Conservation (phyloP, 2,329 filamentous ascomycete genomes). For the Aspergillus ruber region DNA sequence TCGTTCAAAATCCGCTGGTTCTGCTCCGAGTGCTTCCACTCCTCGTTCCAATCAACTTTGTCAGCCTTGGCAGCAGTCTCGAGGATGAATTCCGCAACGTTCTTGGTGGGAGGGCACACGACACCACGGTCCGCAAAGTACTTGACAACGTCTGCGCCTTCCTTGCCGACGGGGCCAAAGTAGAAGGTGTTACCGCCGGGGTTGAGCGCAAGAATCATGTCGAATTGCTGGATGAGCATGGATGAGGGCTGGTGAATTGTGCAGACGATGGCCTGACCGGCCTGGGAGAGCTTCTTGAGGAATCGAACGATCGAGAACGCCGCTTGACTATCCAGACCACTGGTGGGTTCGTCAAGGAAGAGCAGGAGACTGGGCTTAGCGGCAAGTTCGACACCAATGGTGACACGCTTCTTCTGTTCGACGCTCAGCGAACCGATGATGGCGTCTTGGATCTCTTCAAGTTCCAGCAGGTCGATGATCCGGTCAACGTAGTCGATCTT, state of each 20-base stretch:
- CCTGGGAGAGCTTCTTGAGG: slow-evolving; percentile 59
- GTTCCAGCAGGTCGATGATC: slow-evolving; percentile 59
- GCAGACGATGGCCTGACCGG: slow-evolving; percentile 66
- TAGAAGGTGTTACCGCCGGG: slow-evolving; percentile 66
- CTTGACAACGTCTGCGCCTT: slow-evolving; percentile 57
- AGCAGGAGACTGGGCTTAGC: slow-evolving; percentile 62
- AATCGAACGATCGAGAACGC: slow-evolving; percentile 64
- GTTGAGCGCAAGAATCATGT: slow-evolving; percentile 65
- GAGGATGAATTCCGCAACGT: slow-evolving; percentile 61
- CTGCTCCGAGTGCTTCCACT: slow-evolving; percentile 63
- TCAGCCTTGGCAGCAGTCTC: slow-evolving; percentile 57
- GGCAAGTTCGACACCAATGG: slow-evolving; percentile 67
- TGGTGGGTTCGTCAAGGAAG: slow-evolving; percentile 68
- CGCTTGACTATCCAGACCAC: slow-evolving; percentile 62
- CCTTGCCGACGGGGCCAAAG: slow-evolving; percentile 65
- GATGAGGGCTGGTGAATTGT: slow-evolving; percentile 69
- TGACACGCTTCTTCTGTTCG: slow-evolving; percentile 65
- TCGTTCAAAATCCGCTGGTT: slow-evolving; percentile 55
- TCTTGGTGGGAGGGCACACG: slow-evolving; percentile 59
- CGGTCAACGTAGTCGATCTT: slow-evolving; percentile 62
- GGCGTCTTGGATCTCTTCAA: slow-evolving; percentile 61
- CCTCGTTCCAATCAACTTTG: slow-evolving; percentile 64
- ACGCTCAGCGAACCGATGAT: slow-evolving; percentile 60
- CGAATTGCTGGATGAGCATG: slow-evolving; percentile 64
- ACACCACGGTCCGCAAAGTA: slow-evolving; percentile 64